phyloP scores from a whole-genome alignment of 768 basidiomycete species.

The Boletales sp. region DNA sequence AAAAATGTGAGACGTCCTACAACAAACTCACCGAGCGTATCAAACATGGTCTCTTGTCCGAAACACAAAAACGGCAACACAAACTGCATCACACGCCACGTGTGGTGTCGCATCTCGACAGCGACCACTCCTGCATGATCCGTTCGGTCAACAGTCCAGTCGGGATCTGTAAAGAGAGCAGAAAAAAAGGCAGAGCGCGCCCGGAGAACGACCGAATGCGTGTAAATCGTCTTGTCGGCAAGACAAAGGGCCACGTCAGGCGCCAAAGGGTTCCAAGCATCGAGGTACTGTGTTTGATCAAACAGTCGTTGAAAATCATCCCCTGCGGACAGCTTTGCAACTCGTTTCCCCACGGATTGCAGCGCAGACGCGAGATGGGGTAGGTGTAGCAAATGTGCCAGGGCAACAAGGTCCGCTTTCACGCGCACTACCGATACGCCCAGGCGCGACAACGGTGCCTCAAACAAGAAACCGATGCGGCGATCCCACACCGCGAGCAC shows the following conservation, averaged over 20 bases:
- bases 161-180: slow-evolving; percentile 75
- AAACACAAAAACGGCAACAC: slow-evolving; percentile 77
- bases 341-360: slow-evolving; percentile 56
- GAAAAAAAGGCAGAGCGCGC: slow-evolving; percentile 82
- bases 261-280: slow-evolving; percentile 29
- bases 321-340: slow-evolving; percentile 45
- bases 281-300: slow-evolving; percentile 18
- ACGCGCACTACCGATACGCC: slow-evolving; percentile 46
- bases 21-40: slow-evolving; percentile 53
- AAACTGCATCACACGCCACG: slow-evolving; percentile 69
- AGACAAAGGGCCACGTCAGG: slow-evolving; percentile 74
- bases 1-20: background rate
- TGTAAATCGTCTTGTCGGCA: slow-evolving; percentile 58
- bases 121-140: slow-evolving; percentile 47
- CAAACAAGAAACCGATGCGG: slow-evolving; percentile 49
- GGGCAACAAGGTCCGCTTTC: slow-evolving; percentile 56
- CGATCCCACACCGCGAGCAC: slow-evolving; percentile 82
- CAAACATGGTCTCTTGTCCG: slow-evolving; percentile 70
- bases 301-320: slow-evolving; percentile 52
- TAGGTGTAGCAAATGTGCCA: slow-evolving; percentile 61
- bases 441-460: slow-evolving; percentile 35
- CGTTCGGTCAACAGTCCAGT: slow-evolving; percentile 74
- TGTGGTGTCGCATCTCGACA: slow-evolving; percentile 70
- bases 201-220: slow-evolving; percentile 75
- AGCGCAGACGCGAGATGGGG: slow-evolving; percentile 51